phyloP scores from a whole-genome alignment of 1,284 basidiomycete genomes.

The Microbotryum intermedium region DNA sequence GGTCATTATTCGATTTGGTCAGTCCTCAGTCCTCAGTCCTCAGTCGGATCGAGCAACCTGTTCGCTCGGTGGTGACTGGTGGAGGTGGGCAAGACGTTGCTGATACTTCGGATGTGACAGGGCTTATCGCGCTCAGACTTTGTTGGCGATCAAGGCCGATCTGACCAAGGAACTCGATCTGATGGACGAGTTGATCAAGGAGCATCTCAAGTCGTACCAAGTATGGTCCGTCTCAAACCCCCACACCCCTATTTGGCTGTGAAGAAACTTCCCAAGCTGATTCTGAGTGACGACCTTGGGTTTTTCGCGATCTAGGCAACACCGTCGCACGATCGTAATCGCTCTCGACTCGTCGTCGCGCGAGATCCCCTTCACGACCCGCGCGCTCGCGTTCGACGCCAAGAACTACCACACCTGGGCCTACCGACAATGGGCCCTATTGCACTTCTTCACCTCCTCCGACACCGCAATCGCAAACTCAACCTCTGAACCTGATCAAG shows the following conservation, averaged over 20 bases:
- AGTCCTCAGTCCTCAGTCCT: conserved; percentile 18
- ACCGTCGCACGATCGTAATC: conserved; percentile 65
- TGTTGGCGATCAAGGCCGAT: conserved; percentile 56
- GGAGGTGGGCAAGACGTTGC: too few species aligned
- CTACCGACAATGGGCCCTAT: conserved; percentile 81
- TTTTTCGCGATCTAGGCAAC: conserved; percentile 49
- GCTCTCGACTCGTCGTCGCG: conserved; percentile 46
- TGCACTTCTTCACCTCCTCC: conserved; percentile 51
- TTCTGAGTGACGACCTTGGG: not conserved
- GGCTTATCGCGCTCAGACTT: conserved; percentile 84
- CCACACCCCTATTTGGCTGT: not conserved
- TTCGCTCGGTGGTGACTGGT: not conserved
- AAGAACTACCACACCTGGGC: conserved; percentile 98
- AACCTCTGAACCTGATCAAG: not conserved
- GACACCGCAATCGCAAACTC: conserved; percentile 25
- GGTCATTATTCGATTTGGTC: conserved; percentile 93
- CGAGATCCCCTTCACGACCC: conserved; percentile 71
- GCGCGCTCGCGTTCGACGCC: conserved; percentile 59
- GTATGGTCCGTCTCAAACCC: conserved; percentile 55
- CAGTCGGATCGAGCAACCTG: not conserved
- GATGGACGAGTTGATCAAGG: conserved; percentile 73
- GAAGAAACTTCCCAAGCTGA: not conserved
- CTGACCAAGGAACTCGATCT: conserved; percentile 65
- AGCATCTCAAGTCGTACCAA: conserved; percentile 85
- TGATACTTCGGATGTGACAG: too few species aligned